phyloP scores from a whole-genome alignment of 345 rosid species.

The Populus pruinosa region DNA sequence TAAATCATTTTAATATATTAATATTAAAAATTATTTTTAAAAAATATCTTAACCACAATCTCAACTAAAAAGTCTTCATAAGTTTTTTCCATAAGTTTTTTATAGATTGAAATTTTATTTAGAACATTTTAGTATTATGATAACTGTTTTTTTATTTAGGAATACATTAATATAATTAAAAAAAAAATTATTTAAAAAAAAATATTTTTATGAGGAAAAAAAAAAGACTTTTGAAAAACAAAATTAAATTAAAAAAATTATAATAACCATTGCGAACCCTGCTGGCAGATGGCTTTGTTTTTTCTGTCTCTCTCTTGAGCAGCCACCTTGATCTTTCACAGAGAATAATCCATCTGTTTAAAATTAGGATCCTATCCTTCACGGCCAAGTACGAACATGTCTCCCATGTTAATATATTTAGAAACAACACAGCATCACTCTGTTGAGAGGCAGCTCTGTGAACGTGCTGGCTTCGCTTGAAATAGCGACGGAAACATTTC shows the following conservation, averaged over 20 bases:
- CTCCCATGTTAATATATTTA: background rate
- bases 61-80: too few relatives aligned
- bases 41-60: rapidly evolving
- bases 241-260: too few relatives aligned
- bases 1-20: rapidly evolving
- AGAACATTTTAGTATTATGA: rapidly evolving
- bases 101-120: too few relatives aligned
- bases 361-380: background rate
- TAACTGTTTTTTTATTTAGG: rapidly evolving
- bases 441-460: background rate
- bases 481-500: background rate
- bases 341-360: background rate
- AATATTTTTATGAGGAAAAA: rapidly evolving
- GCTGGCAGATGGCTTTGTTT: background rate
- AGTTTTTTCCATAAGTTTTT: too few relatives aligned
- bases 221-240: too few relatives aligned
- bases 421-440: background rate
- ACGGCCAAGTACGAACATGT: background rate
- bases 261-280: too few relatives aligned
- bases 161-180: too few relatives aligned
- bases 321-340: background rate
- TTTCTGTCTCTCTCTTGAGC: background rate
- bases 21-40: too few relatives aligned
- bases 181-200: too few relatives aligned
- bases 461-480: background rate